phyloP scores from a whole-genome alignment of 23 red algal genomes.

The Gracilariopsis chorda region DNA sequence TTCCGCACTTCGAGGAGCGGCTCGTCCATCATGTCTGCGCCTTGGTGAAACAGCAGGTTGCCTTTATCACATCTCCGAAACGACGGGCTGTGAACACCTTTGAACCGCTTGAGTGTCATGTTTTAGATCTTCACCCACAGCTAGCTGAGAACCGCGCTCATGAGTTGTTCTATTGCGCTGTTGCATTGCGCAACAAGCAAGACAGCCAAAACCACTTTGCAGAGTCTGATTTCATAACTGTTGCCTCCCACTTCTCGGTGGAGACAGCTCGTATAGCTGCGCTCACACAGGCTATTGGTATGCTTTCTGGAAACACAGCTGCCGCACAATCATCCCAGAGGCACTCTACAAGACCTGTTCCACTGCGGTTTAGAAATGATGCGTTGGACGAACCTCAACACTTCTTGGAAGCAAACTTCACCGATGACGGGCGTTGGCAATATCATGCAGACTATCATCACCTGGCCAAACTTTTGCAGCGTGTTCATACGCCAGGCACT shows the following conservation, averaged over 20 bases:
- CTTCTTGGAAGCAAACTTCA: neutral
- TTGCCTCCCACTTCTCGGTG: slow-evolving; percentile 47
- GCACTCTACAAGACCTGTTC: neutral
- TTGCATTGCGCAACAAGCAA: neutral
- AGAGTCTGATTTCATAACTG: neutral
- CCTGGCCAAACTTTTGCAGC: neutral
- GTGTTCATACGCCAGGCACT: neutral
- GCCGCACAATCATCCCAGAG: neutral
- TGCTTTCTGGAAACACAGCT: neutral
- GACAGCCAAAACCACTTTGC: neutral
- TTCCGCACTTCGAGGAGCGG: neutral
- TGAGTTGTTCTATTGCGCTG: neutral
- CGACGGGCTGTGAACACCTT: neutral
- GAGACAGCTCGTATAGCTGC: slow-evolving; percentile 40
- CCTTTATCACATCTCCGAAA: neutral
- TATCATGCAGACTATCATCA: slow-evolving; percentile 34
- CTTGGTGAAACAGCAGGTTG: neutral
- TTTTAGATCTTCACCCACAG: neutral
- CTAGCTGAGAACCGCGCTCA: neutral
- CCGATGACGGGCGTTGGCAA: slow-evolving; percentile 6
- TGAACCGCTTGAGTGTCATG: slow-evolving; percentile 3
- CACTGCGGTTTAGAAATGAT: neutral
- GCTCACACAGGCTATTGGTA: neutral
- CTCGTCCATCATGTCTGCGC: neutral
- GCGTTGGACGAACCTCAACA: neutral